Base-by-base conservation (phyloP, 805 yeast genomes). In the Metschnikowia continentalis region DNA sequence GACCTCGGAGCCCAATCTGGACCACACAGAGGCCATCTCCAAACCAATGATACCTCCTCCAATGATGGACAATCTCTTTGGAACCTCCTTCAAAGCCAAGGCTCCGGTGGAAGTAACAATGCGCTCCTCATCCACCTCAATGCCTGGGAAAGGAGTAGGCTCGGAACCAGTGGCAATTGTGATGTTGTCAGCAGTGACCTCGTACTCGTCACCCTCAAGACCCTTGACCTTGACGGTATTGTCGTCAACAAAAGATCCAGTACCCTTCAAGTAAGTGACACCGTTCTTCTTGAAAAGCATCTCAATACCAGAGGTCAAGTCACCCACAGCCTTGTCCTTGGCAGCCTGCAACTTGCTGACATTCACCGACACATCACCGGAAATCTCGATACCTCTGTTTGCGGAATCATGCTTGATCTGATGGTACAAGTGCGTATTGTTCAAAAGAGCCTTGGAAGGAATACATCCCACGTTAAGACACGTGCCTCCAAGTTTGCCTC, bases 31-130 rank as follows among this genome's bases (percentile, higher is more conserved):
- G 57, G 96, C 99, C 97, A 94, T 94, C 78, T 94, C 99, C 61
- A 94, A 82, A 67, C 99, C 99, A 69, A 94, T 94, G 76, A 94
- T 92, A 80, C 99, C 99, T 75, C 97, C 99, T 70, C 99, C 99
- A 64, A 94, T 92, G 74, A 94, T 84, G 60, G 92, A 86, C 67
- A 94, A 65, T 69, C 79, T 84, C 80, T 94, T 90, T 67, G 99
- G 99, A 53, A 94, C 79, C 77, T 91, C 96, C 70, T 82, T 80
- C 63, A 94, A 79, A 22, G 86, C 71, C 51, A 94, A 75, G 52
- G 89, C 88, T 63, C 99, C 99, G 43, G 99, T 94, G 32, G 97
- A 90, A 35, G 96, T 80, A 49, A 94, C 97, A 61, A 94, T 94
- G 77, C 96, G 86, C 79, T 92, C 95, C 76, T 94, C 98, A 67